Percentiles rank a stretch among this genome's conserved stretches.
These are phyloP conservation scores for Calonectria pauciramosa DNA, from an alignment of 2,329 filamentous ascomycete genomes.

Conservation along the genomic window DNA sequence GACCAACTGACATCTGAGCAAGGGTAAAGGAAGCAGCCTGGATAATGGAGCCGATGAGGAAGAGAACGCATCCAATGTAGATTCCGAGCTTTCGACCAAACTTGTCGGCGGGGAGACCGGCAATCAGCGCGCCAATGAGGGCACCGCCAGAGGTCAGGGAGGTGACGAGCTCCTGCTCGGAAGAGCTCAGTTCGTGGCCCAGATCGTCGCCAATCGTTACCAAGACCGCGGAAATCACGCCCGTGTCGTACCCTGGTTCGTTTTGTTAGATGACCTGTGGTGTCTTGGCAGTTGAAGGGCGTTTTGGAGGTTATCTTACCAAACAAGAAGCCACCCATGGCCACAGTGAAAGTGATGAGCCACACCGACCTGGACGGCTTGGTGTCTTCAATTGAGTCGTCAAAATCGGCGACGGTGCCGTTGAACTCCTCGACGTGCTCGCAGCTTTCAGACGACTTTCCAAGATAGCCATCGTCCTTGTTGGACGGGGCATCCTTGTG, in stretches of 20 bases:
- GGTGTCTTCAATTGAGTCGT: slow-evolving; percentile 46
- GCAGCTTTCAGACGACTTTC: slow-evolving; percentile 22
- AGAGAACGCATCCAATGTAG: slow-evolving; percentile 36
- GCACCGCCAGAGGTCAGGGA: slow-evolving; percentile 59
- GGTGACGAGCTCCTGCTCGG: slow-evolving; percentile 62
- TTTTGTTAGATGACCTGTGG: no score
- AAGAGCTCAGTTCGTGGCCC: slow-evolving; percentile 23
- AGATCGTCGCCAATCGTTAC: slow-evolving; percentile 53
- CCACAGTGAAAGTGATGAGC: slow-evolving; percentile 46
- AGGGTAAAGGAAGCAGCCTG: slow-evolving; percentile 35
- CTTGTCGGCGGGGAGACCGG: slow-evolving; percentile 35
- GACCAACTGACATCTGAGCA: slow-evolving; percentile 36
- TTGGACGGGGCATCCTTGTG: slow-evolving; percentile 19
- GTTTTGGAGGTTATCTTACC: slow-evolving; percentile 21
- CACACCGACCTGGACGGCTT: slow-evolving; percentile 42
- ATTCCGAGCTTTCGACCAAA: slow-evolving; percentile 37
- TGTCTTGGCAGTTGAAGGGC: no score
- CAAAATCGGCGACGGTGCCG: slow-evolving; percentile 26
- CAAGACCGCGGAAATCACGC: slow-evolving; percentile 62
- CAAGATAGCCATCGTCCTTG: slow-evolving; percentile 15
- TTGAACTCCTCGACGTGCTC: slow-evolving; percentile 26
- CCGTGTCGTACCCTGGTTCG: slow-evolving; percentile 60
- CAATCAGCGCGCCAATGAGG: slow-evolving; percentile 37
- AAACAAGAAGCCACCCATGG: slow-evolving; percentile 46
- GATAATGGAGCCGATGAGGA: slow-evolving; percentile 34